Base-by-base conservation (phyloP, 306 rosid genomes). In the Lagenaria siceraria region DNA sequence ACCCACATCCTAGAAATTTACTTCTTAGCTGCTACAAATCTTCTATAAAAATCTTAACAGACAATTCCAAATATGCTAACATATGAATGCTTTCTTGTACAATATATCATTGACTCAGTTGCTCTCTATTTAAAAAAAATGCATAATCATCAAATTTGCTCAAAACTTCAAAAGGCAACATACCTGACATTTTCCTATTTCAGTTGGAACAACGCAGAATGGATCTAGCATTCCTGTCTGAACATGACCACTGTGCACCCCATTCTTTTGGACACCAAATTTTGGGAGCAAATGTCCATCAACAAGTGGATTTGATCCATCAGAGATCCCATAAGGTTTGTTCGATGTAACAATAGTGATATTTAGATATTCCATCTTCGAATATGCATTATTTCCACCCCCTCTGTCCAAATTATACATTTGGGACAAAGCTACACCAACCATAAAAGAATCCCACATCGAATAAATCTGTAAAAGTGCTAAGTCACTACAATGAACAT, bases 171-270 rank as follows among this genome's bases (percentile, higher is more conserved):
- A 59, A 43, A 77, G 63, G 48, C 59, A 42, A 78, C 66, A 4
- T 80, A 95, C 97, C 97, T 88, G 82, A 53, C 97, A 95, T 83
- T 79, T 86, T 11, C 99, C 97, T 78, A 80, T 92, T 35, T 85
- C 97, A 70, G 85, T 84, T 54, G 89, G 81, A 36, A 63, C 88
- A 78, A 85, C 77, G 85, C 99, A 92, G 81, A 89, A 89, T n/a
- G 96, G 93, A 86, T 95, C 97, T 72, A 85, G 56, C 36, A 95
- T 91, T 74, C 97, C 93, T n/a, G 78, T 78, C 80, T 92, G 96
- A 76, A 92, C 85, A 75, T 95, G 99, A 27, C 99, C 99, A 80
- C 96, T 92, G 82, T 92, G 99, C 21, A 92, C 96, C 13, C 96
- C 97, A 48, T 88, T 87, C 76, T 77, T 89, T 65, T 84, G 48